Evolutionary conservation across 257 asterid genomes (phyloP).

Genomic region (Capsicum chinense): DNA sequence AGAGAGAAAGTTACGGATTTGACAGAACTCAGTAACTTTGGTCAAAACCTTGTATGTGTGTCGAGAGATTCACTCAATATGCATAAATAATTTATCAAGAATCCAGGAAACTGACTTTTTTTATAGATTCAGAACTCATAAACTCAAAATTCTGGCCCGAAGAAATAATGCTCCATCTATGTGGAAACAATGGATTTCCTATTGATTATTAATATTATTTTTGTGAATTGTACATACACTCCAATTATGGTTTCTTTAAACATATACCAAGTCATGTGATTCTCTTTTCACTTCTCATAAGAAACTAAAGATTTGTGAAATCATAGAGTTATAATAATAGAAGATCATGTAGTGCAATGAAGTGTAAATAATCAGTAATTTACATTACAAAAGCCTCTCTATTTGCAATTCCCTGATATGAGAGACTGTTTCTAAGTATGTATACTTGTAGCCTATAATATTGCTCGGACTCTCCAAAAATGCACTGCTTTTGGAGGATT

Average conservation of each 20-base stretch:
- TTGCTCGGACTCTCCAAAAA: neutral
- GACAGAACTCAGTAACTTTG: neutral
- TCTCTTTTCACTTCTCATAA: conserved; percentile 9
- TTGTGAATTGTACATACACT: neutral
- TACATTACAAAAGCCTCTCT: neutral
- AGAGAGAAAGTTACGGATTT: neutral
- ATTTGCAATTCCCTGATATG: neutral
- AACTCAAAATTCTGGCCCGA: neutral
- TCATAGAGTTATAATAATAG: neutral
- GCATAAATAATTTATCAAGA: neutral
- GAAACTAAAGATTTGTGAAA: neutral
- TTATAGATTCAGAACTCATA: neutral
- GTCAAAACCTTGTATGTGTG: neutral
- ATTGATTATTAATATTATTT: neutral
- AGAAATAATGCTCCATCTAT: neutral
- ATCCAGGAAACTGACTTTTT: neutral
- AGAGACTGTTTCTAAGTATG: neutral
- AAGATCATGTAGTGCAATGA: neutral
- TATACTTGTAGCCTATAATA: neutral
- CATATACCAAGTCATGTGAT: neutral
- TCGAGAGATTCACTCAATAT: neutral
- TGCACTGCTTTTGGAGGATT: neutral
- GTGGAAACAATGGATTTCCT: neutral
- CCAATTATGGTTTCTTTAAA: neutral
- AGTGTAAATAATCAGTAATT: neutral